Conservation (phyloP, 2,329 filamentous ascomycete genomes). For the Colletotrichum tamarilloi region DNA sequence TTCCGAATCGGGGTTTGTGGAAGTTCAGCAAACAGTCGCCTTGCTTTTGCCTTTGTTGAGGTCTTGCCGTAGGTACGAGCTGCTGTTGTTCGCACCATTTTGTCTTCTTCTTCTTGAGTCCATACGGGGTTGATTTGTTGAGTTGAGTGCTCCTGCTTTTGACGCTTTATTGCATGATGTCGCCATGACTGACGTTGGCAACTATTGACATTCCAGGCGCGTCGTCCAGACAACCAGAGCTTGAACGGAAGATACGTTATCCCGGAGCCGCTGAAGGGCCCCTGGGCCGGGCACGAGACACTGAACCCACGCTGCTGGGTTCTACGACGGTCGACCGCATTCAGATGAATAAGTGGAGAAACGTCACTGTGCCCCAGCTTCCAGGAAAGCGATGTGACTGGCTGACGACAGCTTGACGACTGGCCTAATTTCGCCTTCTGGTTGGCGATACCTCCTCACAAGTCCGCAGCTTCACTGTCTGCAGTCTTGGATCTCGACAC, state of each 20-base stretch:
- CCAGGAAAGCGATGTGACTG: conserved; percentile 33
- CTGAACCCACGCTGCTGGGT: conserved; percentile 5
- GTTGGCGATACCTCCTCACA: conserved; percentile 31
- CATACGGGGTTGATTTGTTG: background rate
- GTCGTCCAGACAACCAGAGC: conserved; percentile 21
- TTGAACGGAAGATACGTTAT: conserved; percentile 4
- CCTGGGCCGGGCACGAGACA: background rate
- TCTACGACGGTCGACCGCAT: conserved; percentile 18
- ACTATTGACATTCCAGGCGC: conserved; percentile 26
- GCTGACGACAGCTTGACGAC: conserved; percentile 31
- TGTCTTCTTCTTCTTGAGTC: conserved; percentile 28
- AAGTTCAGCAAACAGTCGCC: conserved; percentile 63
- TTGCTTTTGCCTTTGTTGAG: conserved; percentile 57
- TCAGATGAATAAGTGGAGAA: conserved; percentile 20
- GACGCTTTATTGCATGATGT: background rate
- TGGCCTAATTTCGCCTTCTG: conserved; percentile 31
- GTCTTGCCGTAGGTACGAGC: conserved; percentile 64
- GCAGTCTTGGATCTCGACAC: conserved; percentile 33
- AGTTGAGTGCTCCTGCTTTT: background rate
- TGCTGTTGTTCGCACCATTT: conserved; percentile 58
- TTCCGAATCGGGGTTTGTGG: conserved; percentile 60
- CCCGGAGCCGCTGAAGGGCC: conserved; percentile 16
- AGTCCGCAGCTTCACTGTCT: conserved; percentile 35
- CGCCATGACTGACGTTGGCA: conserved; percentile 12
- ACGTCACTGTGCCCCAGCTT: conserved; percentile 26